Conservation (phyloP, 129 eudicot genomes). For the Calendula officinalis region DNA sequence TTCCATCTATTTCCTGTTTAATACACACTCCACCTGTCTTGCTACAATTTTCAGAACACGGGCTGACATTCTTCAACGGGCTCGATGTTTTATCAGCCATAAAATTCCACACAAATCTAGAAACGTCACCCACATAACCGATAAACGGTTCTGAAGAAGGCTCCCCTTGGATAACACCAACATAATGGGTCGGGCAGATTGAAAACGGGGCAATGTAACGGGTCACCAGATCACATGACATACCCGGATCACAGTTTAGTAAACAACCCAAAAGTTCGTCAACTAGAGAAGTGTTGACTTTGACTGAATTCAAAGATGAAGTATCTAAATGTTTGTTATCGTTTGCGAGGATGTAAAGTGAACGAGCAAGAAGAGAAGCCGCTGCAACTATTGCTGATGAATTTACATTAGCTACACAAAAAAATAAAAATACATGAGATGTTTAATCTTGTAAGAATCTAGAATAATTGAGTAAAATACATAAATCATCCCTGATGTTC, state of each 20-base stretch:
- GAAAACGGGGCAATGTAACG: conserved; percentile 56
- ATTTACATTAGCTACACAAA: conserved; percentile 82
- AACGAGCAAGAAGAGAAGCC: conserved; percentile 89
- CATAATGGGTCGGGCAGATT: conserved; percentile 86
- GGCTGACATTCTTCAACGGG: conserved; percentile 37
- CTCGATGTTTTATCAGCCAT: conserved; percentile 75
- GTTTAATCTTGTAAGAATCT: not conserved
- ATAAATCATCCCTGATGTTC: no score
- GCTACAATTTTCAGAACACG: conserved; percentile 67
- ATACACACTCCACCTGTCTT: conserved; percentile 65
- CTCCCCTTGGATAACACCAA: conserved; percentile 75
- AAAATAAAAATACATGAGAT: conserved; percentile 17
- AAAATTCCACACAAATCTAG: conserved; percentile 88
- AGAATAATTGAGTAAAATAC: no score
- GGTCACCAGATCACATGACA: conserved; percentile 75
- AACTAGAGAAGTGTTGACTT: conserved; percentile 69
- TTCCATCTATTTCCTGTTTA: conserved; percentile 63
- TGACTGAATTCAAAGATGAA: conserved; percentile 45
- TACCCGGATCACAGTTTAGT: conserved; percentile 79
- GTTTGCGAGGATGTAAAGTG: conserved; percentile 73
- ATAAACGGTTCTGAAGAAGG: conserved; percentile 63
- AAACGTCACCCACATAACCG: conserved; percentile 63
- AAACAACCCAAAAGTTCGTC: conserved; percentile 81
- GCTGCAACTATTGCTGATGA: conserved; percentile 78
- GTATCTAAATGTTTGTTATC: conserved; percentile 35